Evolutionary conservation across 2,329 filamentous ascomycete genomes (phyloP).

Genomic region (Fusarium sp.): DNA sequence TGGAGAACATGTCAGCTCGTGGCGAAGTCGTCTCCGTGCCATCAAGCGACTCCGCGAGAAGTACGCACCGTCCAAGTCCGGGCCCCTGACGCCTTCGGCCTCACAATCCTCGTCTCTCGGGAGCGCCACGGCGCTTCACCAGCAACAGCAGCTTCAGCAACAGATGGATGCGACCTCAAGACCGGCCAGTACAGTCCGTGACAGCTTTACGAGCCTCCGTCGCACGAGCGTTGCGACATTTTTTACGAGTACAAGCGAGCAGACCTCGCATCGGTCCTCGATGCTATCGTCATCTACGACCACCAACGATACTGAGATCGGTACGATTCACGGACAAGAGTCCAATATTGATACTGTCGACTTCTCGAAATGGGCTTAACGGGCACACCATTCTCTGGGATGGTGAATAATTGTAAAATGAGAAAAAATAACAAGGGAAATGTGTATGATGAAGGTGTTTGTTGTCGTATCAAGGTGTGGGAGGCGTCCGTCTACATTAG

Average conservation of each 20-base stretch:
- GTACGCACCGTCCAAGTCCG: conserved; percentile 64
- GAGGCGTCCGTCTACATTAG: conserved; percentile 51
- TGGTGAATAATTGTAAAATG: neutral
- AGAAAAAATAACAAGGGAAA: neutral
- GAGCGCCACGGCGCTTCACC: conserved; percentile 42
- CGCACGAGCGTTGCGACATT: conserved; percentile 78
- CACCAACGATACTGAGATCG: conserved; percentile 69
- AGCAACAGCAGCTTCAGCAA: conserved; percentile 39
- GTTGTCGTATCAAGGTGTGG: conserved; percentile 22
- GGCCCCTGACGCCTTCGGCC: conserved; percentile 46
- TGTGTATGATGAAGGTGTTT: conserved; percentile 36
- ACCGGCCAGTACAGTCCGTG: conserved; percentile 67
- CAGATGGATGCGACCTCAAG: conserved; percentile 52
- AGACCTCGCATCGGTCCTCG: conserved; percentile 72
- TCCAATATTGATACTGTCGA: conserved; percentile 57
- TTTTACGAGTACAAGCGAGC: conserved; percentile 71
- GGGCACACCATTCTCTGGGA: conserved; percentile 8
- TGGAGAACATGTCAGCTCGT: conserved; percentile 89
- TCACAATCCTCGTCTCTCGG: conserved; percentile 52
- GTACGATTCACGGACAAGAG: conserved; percentile 49
- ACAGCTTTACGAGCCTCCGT: conserved; percentile 73
- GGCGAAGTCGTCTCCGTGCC: conserved; percentile 88
- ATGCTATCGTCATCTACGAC: conserved; percentile 68
- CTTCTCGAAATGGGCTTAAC: conserved; percentile 58
- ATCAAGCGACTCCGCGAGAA: conserved; percentile 87